phyloP scores from a whole-genome alignment of 345 rosid species.

The Cardamine chenopodiifolia region DNA sequence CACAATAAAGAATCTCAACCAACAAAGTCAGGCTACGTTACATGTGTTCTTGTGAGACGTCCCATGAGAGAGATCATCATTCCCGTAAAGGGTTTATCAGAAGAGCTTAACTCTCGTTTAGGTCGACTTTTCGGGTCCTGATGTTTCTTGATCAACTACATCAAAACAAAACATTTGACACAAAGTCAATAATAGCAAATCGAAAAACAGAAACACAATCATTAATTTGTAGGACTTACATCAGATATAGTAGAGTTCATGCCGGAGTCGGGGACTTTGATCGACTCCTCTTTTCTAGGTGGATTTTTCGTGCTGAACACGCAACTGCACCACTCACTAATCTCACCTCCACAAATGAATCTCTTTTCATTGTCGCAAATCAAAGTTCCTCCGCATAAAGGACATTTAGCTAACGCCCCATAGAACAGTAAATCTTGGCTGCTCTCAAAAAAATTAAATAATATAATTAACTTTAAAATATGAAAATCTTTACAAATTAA shows the following conservation, averaged over 20 bases:
- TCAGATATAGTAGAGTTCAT: conserved; percentile 56
- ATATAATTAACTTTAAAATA: neutral
- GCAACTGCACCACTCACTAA: conserved; percentile 87
- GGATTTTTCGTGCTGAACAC: conserved; percentile 60
- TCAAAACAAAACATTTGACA: neutral
- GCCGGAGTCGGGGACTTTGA: conserved; percentile 57
- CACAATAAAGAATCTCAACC: neutral
- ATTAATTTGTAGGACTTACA: conserved; percentile 34
- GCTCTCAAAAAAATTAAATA: neutral
- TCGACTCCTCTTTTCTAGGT: conserved; percentile 57
- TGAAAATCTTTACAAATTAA: neutral
- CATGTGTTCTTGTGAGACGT: conserved; percentile 71
- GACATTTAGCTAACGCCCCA: conserved; percentile 66
- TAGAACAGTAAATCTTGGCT: conserved; percentile 72
- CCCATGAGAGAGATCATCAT: conserved; percentile 69
- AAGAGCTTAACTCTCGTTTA: conserved; percentile 42
- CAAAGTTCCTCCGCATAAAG: conserved; percentile 54
- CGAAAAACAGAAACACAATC: neutral
- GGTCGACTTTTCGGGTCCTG: conserved; percentile 63
- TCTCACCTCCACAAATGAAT: conserved; percentile 63
- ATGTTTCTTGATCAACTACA: conserved; percentile 63
- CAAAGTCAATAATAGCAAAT: neutral
- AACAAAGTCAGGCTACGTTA: conserved; percentile 26
- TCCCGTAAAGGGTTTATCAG: conserved; percentile 64
- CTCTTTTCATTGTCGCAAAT: conserved; percentile 57